Conservation (phyloP, 2,329 filamentous ascomycete genomes). For the Fusarium oxysporum region DNA sequence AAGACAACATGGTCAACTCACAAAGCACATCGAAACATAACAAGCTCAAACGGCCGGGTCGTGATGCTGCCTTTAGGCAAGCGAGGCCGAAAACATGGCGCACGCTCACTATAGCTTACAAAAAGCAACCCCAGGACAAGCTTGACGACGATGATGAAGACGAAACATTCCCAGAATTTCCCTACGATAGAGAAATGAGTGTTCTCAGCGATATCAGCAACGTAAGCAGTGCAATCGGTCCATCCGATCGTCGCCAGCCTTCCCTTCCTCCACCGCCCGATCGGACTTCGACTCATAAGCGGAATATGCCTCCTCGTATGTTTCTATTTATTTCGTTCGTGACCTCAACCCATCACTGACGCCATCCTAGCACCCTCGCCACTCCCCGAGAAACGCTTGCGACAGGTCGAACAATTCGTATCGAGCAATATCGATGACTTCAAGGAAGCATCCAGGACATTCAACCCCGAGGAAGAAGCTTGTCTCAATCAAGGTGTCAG, state of each 20-base stretch:
- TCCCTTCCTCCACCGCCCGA: background rate
- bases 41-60: background rate
- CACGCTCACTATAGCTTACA: background rate
- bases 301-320: background rate
- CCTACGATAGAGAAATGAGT: background rate
- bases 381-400: background rate
- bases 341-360: background rate
- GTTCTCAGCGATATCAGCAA: background rate
- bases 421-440: background rate
- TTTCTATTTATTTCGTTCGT: background rate
- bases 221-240: background rate
- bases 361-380: background rate
- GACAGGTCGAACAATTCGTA: background rate
- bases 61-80: no score
- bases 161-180: background rate
- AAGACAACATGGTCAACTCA: background rate
- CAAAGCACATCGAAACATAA: background rate
- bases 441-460: background rate
- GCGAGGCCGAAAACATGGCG: background rate
- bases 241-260: background rate
- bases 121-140: background rate
- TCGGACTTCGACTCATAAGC: background rate
- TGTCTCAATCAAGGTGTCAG: background rate
- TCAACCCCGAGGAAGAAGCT: background rate
- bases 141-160: background rate